Conservation (phyloP, 768 basidiomycete genomes). For the Infundibulicybe gibba region DNA sequence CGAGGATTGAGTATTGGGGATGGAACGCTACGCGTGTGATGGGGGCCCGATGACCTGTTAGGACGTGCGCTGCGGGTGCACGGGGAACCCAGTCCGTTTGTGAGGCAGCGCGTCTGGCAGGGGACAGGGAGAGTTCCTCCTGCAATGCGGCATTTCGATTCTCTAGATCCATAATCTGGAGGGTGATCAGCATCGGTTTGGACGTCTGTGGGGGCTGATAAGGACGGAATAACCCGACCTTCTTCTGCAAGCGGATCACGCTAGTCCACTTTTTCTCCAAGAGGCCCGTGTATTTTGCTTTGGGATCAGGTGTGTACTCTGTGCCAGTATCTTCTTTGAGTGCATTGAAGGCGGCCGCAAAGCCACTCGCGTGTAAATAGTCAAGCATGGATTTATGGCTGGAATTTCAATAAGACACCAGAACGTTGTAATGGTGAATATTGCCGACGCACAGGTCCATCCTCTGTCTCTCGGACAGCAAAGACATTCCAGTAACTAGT, state of each 20-base stretch:
- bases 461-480: slow-evolving; percentile 28
- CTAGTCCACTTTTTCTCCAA: slow-evolving; percentile 99
- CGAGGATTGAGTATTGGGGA: slow-evolving; percentile 78
- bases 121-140: slow-evolving; percentile 57
- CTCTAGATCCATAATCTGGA: slow-evolving; percentile 93
- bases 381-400: slow-evolving; percentile 83
- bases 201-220: slow-evolving; percentile 3
- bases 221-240: slow-evolving; percentile 42
- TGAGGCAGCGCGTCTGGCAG: slow-evolving; percentile 51
- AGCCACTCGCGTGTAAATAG: slow-evolving; percentile 67
- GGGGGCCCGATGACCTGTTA: slow-evolving; percentile 71
- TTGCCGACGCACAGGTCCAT: slow-evolving; percentile 23
- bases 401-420: background rate
- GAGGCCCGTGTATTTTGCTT: slow-evolving; percentile 80
- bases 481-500: slow-evolving; percentile 17
- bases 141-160: slow-evolving; percentile 75
- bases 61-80: slow-evolving; percentile 75
- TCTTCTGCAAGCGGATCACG: slow-evolving; percentile 93
- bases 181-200: slow-evolving; percentile 6
- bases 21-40: slow-evolving; percentile 84
- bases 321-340: slow-evolving; percentile 50
- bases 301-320: slow-evolving; percentile 79
- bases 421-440: too few species aligned
- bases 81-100: slow-evolving; percentile 88
- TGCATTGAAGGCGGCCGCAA: slow-evolving; percentile 58